phyloP scores from a whole-genome alignment of 1,284 basidiomycete genomes.

The Ceratobasidium sp. region DNA sequence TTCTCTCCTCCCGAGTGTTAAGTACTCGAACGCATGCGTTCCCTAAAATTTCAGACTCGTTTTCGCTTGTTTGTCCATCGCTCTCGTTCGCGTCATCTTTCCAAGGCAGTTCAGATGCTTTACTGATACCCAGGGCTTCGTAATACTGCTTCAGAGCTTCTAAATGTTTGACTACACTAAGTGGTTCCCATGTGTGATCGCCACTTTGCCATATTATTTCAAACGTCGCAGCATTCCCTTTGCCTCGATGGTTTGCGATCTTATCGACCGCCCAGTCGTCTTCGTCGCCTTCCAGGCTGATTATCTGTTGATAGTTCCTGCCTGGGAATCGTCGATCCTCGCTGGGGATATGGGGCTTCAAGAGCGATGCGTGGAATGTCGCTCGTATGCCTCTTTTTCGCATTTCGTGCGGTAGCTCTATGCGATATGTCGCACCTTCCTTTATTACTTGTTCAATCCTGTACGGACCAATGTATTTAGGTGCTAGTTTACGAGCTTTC shows the following conservation, averaged over 20 bases:
- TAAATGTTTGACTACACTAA: background rate
- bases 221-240: slow-evolving; percentile 49
- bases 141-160: background rate
- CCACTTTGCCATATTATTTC: slow-evolving; percentile 55
- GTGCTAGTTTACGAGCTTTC: slow-evolving; percentile 50
- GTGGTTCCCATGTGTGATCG: slow-evolving; percentile 53
- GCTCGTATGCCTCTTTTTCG: background rate
- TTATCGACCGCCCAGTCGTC: slow-evolving; percentile 16
- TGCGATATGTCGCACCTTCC: slow-evolving; percentile 49
- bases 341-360: background rate
- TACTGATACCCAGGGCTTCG: background rate
- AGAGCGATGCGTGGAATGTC: background rate
- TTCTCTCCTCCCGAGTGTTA: too few relatives aligned
- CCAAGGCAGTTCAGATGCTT: background rate
- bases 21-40: too few relatives aligned
- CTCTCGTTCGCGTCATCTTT: background rate
- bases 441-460: slow-evolving; percentile 48
- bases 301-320: background rate
- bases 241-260: slow-evolving; percentile 49
- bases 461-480: slow-evolving; percentile 54
- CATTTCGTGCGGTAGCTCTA: slow-evolving; percentile 50
- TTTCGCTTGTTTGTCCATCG: background rate
- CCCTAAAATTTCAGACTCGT: too few relatives aligned
- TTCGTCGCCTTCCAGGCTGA: slow-evolving; percentile 3
- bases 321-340: slow-evolving; percentile 7